Evolutionary conservation across 2,329 filamentous ascomycete species (phyloP).

Genomic region (Karstenula rhodostoma): DNA sequence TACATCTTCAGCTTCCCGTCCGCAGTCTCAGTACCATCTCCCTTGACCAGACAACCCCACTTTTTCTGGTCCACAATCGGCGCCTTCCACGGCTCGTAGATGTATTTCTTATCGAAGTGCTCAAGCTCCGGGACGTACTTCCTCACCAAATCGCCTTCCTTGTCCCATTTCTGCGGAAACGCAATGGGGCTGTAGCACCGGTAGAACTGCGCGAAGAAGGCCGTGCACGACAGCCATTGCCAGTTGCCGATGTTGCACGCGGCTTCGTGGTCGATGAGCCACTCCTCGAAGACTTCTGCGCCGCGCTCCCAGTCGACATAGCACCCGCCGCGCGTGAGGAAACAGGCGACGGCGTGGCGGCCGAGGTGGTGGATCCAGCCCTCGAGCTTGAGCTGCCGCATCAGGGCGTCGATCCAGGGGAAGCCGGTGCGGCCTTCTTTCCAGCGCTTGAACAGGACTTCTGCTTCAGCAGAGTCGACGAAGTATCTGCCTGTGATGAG

Average conservation of each 20-base stretch:
- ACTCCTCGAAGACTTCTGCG: constrained; percentile 79
- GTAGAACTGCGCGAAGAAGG: constrained; percentile 77
- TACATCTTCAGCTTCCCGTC: constrained; percentile 62
- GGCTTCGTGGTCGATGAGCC: constrained; percentile 76
- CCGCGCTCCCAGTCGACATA: constrained; percentile 83
- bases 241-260: constrained; percentile 79
- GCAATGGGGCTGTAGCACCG: constrained; percentile 74
- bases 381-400: constrained; percentile 75
- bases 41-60: constrained; percentile 69
- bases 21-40: constrained; percentile 45
- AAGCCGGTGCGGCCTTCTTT: constrained; percentile 74
- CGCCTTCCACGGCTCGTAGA: constrained; percentile 83
- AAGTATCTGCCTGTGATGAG: constrained; percentile 68
- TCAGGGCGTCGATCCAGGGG: constrained; percentile 81
- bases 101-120: constrained; percentile 70
- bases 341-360: constrained; percentile 79
- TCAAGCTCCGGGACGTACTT: constrained; percentile 73
- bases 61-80: constrained; percentile 72
- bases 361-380: constrained; percentile 85
- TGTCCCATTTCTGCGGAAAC: constrained; percentile 80
- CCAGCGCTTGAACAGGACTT: constrained; percentile 74
- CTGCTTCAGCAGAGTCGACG: constrained; percentile 69
- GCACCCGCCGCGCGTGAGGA: constrained; percentile 80
- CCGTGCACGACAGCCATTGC: constrained; percentile 80
- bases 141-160: constrained; percentile 69